phyloP scores from a whole-genome alignment of 2,329 filamentous ascomycete genomes.

The Phyllosticta capitalensis region DNA sequence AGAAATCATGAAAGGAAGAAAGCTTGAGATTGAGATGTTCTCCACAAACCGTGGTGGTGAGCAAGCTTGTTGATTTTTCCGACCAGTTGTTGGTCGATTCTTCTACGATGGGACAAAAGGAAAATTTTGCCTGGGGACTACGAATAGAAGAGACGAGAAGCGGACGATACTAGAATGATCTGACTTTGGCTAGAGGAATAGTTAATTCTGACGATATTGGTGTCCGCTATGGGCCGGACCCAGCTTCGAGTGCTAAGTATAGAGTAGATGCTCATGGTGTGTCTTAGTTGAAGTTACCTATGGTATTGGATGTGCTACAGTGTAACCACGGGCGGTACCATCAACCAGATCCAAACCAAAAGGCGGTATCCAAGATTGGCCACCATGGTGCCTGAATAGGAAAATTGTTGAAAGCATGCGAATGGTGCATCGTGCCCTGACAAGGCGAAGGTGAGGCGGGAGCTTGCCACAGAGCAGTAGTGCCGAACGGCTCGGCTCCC shows the following conservation, averaged over 20 bases:
- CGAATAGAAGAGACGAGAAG: too few relatives aligned
- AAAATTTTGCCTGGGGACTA: too few relatives aligned
- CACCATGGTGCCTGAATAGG: neutral
- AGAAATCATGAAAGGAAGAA: too few relatives aligned
- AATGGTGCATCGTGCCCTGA: neutral
- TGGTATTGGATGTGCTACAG: neutral
- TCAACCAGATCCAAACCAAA: neutral
- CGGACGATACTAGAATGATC: neutral
- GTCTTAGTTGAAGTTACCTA: neutral
- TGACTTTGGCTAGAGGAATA: too few relatives aligned
- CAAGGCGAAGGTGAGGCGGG: neutral
- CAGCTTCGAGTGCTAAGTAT: neutral
- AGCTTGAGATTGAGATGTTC: too few relatives aligned
- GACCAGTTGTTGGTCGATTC: too few relatives aligned
- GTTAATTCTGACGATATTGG: neutral
- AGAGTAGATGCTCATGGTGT: neutral
- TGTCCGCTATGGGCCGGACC: neutral
- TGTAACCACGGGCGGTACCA: neutral
- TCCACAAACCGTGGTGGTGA: too few relatives aligned
- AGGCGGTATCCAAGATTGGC: neutral
- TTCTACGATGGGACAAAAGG: too few relatives aligned
- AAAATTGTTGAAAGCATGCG: neutral
- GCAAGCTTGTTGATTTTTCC: too few relatives aligned
- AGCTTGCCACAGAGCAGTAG: neutral
- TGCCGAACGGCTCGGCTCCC: neutral